phyloP scores from a whole-genome alignment of 163 green algal species.

The Scenedesmus sp. region DNA sequence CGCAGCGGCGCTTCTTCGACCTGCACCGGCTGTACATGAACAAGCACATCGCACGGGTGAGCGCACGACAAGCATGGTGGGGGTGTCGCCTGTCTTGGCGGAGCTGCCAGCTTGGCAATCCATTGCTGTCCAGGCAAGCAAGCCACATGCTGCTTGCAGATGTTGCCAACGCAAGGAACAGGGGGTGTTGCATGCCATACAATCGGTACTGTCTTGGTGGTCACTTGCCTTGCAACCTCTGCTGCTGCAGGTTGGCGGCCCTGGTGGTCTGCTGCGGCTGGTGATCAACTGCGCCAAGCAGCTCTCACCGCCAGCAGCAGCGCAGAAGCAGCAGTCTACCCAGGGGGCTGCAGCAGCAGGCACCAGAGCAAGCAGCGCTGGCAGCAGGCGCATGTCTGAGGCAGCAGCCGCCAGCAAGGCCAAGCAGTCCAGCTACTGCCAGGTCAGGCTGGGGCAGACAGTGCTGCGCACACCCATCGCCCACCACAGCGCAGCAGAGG shows the following conservation, averaged over 20 bases:
- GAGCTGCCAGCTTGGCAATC: too few species aligned
- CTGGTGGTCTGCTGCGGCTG: conserved; percentile 58
- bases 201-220: neutral
- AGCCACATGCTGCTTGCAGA: neutral
- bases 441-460: conserved; percentile 59
- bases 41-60: conserved; percentile 36
- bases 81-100: neutral
- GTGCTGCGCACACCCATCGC: conserved; percentile 62
- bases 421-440: conserved; percentile 52
- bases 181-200: neutral
- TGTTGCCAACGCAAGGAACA: neutral
- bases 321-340: neutral
- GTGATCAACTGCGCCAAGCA: conserved; percentile 48
- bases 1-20: conserved; percentile 41
- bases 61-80: neutral
- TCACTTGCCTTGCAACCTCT: neutral
- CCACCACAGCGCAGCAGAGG: conserved; percentile 39
- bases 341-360: neutral
- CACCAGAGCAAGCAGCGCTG: neutral
- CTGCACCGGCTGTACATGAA: conserved; percentile 44
- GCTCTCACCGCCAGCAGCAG: conserved; percentile 33
- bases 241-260: conserved; percentile 56
- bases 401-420: neutral
- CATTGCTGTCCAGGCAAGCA: too few species aligned
- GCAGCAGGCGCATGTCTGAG: neutral